Percentiles rank a stretch among this genome's conserved stretches.
These are phyloP conservation scores for Syzygium jambos DNA, from an alignment of 345 rosid genomes.

Conservation along the genomic window DNA sequence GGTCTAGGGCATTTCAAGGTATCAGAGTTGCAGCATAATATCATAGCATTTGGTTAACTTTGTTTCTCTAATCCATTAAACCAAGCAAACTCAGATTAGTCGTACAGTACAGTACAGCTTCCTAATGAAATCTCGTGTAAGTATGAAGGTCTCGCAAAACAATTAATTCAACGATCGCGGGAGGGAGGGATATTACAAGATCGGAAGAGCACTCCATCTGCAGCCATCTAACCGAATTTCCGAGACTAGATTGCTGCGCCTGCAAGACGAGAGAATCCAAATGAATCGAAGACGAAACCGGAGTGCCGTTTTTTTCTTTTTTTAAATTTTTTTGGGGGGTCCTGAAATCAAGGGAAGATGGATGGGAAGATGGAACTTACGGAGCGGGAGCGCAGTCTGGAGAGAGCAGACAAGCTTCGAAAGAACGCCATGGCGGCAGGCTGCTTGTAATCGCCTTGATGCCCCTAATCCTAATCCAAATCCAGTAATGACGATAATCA, in stretches of 20 bases:
- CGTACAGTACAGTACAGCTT: neutral
- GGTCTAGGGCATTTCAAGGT: neutral
- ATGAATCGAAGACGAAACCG: neutral
- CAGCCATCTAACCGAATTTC: slow-evolving; percentile 75
- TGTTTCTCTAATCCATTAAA: neutral
- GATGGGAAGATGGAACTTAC: slow-evolving; percentile 21
- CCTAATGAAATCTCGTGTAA: neutral
- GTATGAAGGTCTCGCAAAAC: neutral
- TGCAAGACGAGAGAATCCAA: slow-evolving; percentile 6
- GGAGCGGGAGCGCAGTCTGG: slow-evolving; percentile 55
- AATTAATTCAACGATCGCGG: neutral
- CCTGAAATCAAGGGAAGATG: neutral
- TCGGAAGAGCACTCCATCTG: slow-evolving; percentile 76
- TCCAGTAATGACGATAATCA: neutral
- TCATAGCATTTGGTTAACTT: neutral
- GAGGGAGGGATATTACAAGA: slow-evolving; percentile 27
- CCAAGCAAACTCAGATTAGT: neutral
- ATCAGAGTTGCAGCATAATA: neutral
- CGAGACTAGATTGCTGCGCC: slow-evolving; percentile 55
- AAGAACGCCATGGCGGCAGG: slow-evolving; percentile 44
- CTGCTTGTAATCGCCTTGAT: neutral
- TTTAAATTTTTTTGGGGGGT: neutral
- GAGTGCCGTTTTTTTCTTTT: neutral
- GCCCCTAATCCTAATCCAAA: neutral
- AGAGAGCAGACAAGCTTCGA: slow-evolving; percentile 50